Evolutionary conservation across 495 filamentous ascomycete species (phyloP), one percentile per base, ranked within the genome.

Genomic region (Letharia columbiana): DNA sequence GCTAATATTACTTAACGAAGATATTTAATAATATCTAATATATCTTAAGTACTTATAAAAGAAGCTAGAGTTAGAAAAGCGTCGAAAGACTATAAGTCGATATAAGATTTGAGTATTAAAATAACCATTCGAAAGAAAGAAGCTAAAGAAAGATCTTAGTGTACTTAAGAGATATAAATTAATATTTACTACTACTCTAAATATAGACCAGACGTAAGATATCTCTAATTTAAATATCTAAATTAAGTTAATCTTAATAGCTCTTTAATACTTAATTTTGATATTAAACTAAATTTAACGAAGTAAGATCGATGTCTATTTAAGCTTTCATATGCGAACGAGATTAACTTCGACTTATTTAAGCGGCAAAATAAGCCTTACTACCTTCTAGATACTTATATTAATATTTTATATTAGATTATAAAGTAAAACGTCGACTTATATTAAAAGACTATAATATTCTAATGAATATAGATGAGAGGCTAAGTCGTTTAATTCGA

Each of bases 371-470:
- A 73, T 61, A 67, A 73, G 37, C 45, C 50, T 54, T 50, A 60
- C 65, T 79, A 71, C 66, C 73, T 77, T 57, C 67, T 57, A 59
- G 73, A 71, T 15, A 80, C 78, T 18, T 59, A 76, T 49, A 68
- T 65, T n/a, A 71, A 76, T 37, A 41, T 81, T 20, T 75, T 75
- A 13, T 31, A 59, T 1, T 31, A 78, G 35, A 75, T 81, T 28
- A 40, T 20, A 37, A 68, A 73, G 56, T 81, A 76, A 77, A 64
- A 40, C 66, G 61, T 31, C 61, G 45, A 90, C 92, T 72, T 69
- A 50, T 78, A 74, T n/a, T 62, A 67, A 40, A 69, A 73, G 66
- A 61, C 62, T 47, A 75, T 80, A 20, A 80, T 79, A 20, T 33
- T 39, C 15, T 60, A 13, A 60, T 60, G 33, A 18, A 60, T 10